Percentiles rank a stretch among this genome's conserved stretches.
phyloP scores from a whole-genome alignment of 306 rosid species.

The Urtica urens region DNA sequence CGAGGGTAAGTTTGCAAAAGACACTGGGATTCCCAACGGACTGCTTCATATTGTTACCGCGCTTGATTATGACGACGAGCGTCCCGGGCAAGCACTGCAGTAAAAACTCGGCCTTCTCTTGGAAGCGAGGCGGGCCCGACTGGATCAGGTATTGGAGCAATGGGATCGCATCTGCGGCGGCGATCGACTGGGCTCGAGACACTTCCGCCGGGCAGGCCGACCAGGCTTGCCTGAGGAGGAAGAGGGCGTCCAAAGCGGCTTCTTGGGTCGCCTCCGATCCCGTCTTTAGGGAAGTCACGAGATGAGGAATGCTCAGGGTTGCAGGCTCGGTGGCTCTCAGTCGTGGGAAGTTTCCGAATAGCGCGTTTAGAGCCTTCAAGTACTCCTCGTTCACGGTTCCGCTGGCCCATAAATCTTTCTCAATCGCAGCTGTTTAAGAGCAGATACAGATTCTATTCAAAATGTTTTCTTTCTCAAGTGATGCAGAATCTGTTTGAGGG shows the following conservation, averaged over 20 bases:
- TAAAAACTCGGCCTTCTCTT: constrained; percentile 88
- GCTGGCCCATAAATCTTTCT: constrained; percentile 89
- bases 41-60: constrained; percentile 94
- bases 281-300: constrained; percentile 83
- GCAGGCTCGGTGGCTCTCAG: constrained; percentile 97
- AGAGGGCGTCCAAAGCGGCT: constrained; percentile 90
- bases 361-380: constrained; percentile 85
- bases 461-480: background rate
- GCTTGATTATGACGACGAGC: constrained; percentile 74
- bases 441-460: constrained; percentile 15
- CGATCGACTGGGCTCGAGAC: constrained; percentile 92
- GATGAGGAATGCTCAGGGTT: constrained; percentile 94
- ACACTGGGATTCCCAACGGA: constrained; percentile 98
- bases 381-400: constrained; percentile 97
- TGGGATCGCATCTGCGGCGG: constrained; percentile 97
- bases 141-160: constrained; percentile 88
- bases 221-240: constrained; percentile 99
- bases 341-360: constrained; percentile 95
- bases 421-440: constrained; percentile 71
- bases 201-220: constrained; percentile 98
- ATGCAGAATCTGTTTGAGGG: background rate
- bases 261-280: constrained; percentile 97
- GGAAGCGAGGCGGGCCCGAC: constrained; percentile 97
- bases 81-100: constrained; percentile 99
- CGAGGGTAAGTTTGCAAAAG: constrained; percentile 83